Percentiles rank a stretch among this genome's conserved stretches.
Evolutionary conservation across 306 rosid species (phyloP).

Genomic region (Hippophae gyantsensis): DNA sequence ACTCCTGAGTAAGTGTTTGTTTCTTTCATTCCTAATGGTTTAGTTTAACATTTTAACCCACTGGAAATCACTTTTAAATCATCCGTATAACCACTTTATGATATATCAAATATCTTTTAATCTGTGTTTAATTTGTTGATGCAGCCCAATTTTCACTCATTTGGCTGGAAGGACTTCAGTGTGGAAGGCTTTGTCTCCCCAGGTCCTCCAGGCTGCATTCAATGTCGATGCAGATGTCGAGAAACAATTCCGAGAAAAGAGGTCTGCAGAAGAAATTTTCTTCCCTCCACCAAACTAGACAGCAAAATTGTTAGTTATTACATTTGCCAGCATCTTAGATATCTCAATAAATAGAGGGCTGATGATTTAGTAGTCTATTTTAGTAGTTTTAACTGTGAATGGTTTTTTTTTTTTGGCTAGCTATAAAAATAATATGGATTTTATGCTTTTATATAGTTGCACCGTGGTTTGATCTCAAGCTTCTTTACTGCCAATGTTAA

Average conservation of each 20-base stretch:
- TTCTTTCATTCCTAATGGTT: no score
- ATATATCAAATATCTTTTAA: neutral
- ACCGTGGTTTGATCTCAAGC: no score
- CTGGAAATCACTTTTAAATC: neutral
- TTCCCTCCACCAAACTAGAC: constrained; percentile 69
- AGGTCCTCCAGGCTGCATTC: constrained; percentile 66
- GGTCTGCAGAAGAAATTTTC: constrained; percentile 65
- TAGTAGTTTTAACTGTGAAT: neutral
- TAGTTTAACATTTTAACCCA: no score
- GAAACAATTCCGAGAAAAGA: constrained; percentile 64
- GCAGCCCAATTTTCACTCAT: constrained; percentile 80
- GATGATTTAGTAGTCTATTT: neutral
- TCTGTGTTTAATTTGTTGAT: neutral
- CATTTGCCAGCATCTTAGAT: neutral
- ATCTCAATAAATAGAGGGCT: constrained; percentile 13
- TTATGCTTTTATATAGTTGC: no score
- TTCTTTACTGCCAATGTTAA: no score
- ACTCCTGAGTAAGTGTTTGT: constrained; percentile 50
- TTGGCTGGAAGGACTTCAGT: constrained; percentile 68
- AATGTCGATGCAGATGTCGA: constrained; percentile 50
- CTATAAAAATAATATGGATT: no score
- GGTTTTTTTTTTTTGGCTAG: neutral
- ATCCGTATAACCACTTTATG: neutral
- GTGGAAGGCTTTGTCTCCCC: constrained; percentile 73
- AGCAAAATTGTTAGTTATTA: neutral